Base-by-base conservation (phyloP, 1,284 basidiomycete species). In the Boletus austroedulis region DNA sequence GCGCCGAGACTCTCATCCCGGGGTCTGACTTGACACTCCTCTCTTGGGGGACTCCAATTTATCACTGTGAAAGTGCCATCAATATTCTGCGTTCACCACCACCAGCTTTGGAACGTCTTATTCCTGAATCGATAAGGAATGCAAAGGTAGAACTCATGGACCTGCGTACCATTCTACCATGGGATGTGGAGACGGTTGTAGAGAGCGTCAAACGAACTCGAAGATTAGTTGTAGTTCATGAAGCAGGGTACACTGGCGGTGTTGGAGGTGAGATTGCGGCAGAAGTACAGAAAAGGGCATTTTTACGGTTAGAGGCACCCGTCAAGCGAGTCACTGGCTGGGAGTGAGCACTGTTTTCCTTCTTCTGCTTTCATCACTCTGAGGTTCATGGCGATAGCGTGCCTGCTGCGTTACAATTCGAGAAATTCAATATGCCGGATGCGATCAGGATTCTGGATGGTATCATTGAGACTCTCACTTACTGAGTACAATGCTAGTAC, bases 381-480 rank as follows among this genome's bases (percentile, higher is more conserved):
- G 8, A 69, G 11, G 19, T 9, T 48, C n/a, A 19, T 56, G 46
- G 21, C 36, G 14, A 38, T 63, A 94, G 92, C 64, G 84, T 86
- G 6, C 94, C 94, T 2, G 86, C 87, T 23, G 88, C 85, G 28
- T 77, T 96, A 64, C 87, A 89, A 51, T 95, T 85, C 67, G 94
- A 96, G 77, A 94, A 92, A 71, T 95, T 96, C 73, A 86, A 90
- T 75, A 86, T 95, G 68, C 94, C 94, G 0, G 94, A 96, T 68
- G 80, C 89, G 5, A 79, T 96, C 59, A 82, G 93, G 51, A 79
- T 95, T 55, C 73, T 95, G 57, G 94, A 96, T 69, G 89, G 87
- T 31, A 78, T 95, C 19, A 80, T 95, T 46, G 89, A 95, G 73
- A 94, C 93, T 3, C 77, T 96, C 67, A 76, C 79, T 31, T 95